phyloP scores from a whole-genome alignment of 2,329 filamentous ascomycete species.

The Elsinoe ampelina region DNA sequence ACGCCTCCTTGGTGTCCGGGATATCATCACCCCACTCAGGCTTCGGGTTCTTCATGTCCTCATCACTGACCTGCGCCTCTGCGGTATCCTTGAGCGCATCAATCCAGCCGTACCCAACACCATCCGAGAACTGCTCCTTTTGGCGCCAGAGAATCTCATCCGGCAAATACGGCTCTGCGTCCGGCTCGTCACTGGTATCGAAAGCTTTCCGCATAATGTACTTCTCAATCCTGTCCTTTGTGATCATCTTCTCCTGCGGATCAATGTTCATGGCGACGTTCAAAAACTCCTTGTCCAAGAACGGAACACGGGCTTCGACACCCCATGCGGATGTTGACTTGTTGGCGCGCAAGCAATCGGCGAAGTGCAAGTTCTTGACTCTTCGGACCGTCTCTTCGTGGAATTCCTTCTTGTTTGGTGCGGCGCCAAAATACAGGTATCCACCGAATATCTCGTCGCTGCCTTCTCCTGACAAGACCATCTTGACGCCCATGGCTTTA shows the following conservation, averaged over 20 bases:
- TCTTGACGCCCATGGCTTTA: constrained; percentile 99
- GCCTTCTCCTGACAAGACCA: constrained; percentile 95
- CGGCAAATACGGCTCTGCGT: constrained; percentile 76
- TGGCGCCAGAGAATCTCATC: constrained; percentile 95
- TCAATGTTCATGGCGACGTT: constrained; percentile 90
- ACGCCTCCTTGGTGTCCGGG: constrained; percentile 94
- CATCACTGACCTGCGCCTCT: constrained; percentile 79
- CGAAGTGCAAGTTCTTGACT: constrained; percentile 90
- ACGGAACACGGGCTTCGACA: constrained; percentile 92
- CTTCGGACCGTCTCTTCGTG: constrained; percentile 90
- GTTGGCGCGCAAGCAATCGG: constrained; percentile 97
- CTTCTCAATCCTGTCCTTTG: constrained; percentile 81
- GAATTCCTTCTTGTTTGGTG: constrained; percentile 83
- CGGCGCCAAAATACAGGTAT: constrained; percentile 96
- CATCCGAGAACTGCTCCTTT: constrained; percentile 99
- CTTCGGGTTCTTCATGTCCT: constrained; percentile 98
- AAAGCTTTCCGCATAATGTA: constrained; percentile 98
- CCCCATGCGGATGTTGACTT: constrained; percentile 98
- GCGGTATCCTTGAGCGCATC: constrained; percentile 93
- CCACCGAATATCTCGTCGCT: constrained; percentile 98
- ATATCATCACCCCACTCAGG: constrained; percentile 88
- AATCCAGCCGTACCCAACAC: constrained; percentile 98
- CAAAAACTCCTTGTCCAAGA: constrained; percentile 95
- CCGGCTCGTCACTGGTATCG: constrained; percentile 81
- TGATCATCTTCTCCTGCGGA: constrained; percentile 92